Percentiles rank a stretch among this genome's conserved stretches.
Evolutionary conservation across 2,329 filamentous ascomycete genomes (phyloP).

Genomic region (Westerdykella ornata): DNA sequence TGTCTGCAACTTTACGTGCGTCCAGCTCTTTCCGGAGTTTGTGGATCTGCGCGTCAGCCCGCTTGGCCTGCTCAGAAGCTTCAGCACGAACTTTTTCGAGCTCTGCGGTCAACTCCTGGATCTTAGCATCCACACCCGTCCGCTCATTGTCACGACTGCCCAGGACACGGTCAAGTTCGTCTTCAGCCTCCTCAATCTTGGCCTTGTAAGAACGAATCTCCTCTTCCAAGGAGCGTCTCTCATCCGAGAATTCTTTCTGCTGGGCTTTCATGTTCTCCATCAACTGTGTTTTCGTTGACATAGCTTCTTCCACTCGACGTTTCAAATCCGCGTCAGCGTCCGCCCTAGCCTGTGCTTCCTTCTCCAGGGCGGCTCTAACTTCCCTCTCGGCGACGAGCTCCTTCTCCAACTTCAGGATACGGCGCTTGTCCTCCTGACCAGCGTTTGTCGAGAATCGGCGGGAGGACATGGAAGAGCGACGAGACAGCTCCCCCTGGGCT

Average conservation of each 20-base stretch:
- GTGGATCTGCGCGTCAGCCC: constrained; percentile 34
- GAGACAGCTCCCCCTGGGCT: constrained; percentile 44
- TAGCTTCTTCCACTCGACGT: constrained; percentile 72
- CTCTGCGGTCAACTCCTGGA: constrained; percentile 64
- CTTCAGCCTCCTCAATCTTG: constrained; percentile 80
- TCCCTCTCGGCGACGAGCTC: constrained; percentile 72
- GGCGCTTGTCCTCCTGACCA: constrained; percentile 55
- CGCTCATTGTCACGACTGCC: constrained; percentile 80
- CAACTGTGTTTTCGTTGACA: constrained; percentile 88
- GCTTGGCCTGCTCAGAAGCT: constrained; percentile 46
- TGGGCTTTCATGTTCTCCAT: constrained; percentile 91
- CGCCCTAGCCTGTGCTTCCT: constrained; percentile 56
- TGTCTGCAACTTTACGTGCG: constrained; percentile 41
- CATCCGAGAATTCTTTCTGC: constrained; percentile 78
- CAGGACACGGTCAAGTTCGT: constrained; percentile 78
- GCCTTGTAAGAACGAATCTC: constrained; percentile 72
- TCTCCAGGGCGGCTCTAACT: constrained; percentile 58
- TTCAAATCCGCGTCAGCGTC: constrained; percentile 55
- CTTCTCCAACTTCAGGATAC: constrained; percentile 63
- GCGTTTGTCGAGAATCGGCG: constrained; percentile 57
- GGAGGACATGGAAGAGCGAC: constrained; percentile 55
- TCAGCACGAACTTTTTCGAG: constrained; percentile 54
- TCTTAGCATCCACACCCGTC: constrained; percentile 59
- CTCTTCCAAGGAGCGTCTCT: constrained; percentile 73
- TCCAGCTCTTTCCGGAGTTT: constrained; percentile 55